Percentiles rank a stretch among this genome's conserved stretches.
Evolutionary conservation across 352 stramenopile species (phyloP).

Genomic region (Pythium dissimile): DNA sequence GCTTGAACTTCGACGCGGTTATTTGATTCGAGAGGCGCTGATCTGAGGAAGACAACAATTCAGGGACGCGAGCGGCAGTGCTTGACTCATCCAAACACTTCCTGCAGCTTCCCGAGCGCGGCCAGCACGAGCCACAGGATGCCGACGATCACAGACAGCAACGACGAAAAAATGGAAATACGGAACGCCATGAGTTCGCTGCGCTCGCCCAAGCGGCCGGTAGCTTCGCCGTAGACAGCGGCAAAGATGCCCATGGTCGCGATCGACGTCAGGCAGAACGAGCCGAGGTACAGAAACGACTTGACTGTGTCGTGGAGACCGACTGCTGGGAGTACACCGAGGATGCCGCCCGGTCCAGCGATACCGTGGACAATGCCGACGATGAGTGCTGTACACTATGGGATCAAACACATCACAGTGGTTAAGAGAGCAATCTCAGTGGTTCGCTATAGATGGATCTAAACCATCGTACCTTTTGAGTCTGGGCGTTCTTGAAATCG

Average conservation of each 20-base stretch:
- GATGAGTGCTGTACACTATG: slow-evolving; percentile 71
- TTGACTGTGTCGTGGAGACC: slow-evolving; percentile 81
- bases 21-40: too few relatives aligned
- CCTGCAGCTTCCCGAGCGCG: slow-evolving; percentile 68
- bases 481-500: slow-evolving; percentile 68
- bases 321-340: slow-evolving; percentile 89
- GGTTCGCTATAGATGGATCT: neutral
- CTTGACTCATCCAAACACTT: slow-evolving; percentile 63
- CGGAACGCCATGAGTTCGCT: slow-evolving; percentile 74
- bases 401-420: too few relatives aligned
- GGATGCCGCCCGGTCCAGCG: slow-evolving; percentile 68
- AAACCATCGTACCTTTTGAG: slow-evolving; percentile 53
- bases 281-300: slow-evolving; percentile 83
- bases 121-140: slow-evolving; percentile 80
- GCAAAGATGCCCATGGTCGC: slow-evolving; percentile 91
- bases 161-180: slow-evolving; percentile 79
- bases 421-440: neutral
- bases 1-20: too few relatives aligned
- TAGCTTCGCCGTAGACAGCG: slow-evolving; percentile 75
- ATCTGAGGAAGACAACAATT: too few relatives aligned
- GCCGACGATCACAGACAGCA: slow-evolving; percentile 82
- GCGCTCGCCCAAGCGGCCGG: slow-evolving; percentile 58
- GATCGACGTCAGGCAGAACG: slow-evolving; percentile 88
- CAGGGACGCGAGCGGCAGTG: too few relatives aligned
- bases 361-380: slow-evolving; percentile 91